Base-by-base conservation (phyloP, 1,284 basidiomycete species). In the Ustilago tritici region DNA sequence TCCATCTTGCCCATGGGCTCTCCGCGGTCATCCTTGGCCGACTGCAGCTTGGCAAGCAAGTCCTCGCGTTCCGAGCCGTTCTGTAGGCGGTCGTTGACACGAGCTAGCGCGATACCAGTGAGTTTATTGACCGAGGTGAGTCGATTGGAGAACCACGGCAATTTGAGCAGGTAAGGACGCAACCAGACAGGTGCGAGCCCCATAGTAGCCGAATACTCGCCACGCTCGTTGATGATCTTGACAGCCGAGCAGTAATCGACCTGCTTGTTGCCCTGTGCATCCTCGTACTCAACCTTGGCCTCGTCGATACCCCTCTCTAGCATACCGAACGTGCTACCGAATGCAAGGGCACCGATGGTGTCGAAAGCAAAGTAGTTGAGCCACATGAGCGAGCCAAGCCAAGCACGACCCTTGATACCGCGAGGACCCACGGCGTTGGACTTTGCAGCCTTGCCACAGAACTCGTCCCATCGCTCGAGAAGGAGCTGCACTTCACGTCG, bases 151-250 rank as follows among this genome's bases (percentile, higher is more conserved):
- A 91, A 95, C 93, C 93, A 94, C n/a, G 80, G 79, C 46, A 80
- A 66, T 54, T 74, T 80, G 59, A 80, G 28, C 55, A 76, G 57
- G 50, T 75, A 79, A 12, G 77, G 79, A 3, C 82, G 75, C 28
- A 81, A 64, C 88, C 89, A 91, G 0, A 90, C 88, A 0, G 94
- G 93, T 19, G 95, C 88, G 12, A 91, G 90, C 43, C 94, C 95
- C 88, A 95, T 91, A 0, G 93, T 91, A 54, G 93, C 93, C 3
- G 92, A 92, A 86, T 90, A 95, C 84, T 95, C 94, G 63, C 95
- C 95, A 28, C 95, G 92, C 68, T 92, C 92, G 86, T 96, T 95
- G 63, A 97, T 89, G 75, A 95, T 94, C 83, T 92, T 88, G 53
- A 95, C 91, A 12, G 93, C 95, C 2, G 93, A 92, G 61, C 94